Evolutionary conservation across 1,284 basidiomycete genomes (phyloP).

Genomic region (Trichosporon faecale): DNA sequence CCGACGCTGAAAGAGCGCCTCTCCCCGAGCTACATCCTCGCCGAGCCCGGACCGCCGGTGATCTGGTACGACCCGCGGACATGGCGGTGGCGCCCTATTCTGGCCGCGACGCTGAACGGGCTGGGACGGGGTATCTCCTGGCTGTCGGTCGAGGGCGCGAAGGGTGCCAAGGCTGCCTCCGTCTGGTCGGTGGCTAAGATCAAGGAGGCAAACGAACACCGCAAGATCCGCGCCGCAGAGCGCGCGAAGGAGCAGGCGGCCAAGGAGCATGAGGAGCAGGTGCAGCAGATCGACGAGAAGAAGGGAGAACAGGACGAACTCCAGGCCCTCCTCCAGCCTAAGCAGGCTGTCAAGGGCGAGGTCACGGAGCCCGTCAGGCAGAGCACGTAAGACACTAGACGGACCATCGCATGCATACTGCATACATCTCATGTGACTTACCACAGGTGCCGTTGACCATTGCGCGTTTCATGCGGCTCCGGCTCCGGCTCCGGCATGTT

Average conservation of each 20-base stretch:
- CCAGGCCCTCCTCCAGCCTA: not conserved
- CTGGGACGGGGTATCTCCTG: not conserved
- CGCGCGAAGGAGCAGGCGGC: not conserved
- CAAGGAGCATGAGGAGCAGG: not conserved
- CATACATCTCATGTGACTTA: not conserved
- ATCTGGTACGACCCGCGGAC: conserved; percentile 8
- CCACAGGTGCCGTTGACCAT: not conserved
- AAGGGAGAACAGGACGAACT: not conserved
- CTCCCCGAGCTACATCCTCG: not conserved
- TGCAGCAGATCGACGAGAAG: not conserved
- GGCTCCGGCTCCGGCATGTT: too few species aligned
- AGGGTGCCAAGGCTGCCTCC: not conserved
- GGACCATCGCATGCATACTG: not conserved
- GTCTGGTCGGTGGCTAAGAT: not conserved
- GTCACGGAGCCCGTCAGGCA: not conserved
- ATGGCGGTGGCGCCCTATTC: conserved; percentile 1
- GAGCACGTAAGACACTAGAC: not conserved
- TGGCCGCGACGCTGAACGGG: not conserved
- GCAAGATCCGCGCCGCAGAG: not conserved
- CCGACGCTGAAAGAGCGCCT: conserved; percentile 2
- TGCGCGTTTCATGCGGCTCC: too few species aligned
- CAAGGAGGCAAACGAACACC: not conserved
- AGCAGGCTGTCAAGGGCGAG: not conserved
- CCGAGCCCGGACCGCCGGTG: conserved; percentile 1
- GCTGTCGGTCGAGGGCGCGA: not conserved